These are phyloP conservation scores for Triticum dicoccoides DNA, from an alignment of 176 grass and related monocot species.

Conservation along the genomic window DNA sequence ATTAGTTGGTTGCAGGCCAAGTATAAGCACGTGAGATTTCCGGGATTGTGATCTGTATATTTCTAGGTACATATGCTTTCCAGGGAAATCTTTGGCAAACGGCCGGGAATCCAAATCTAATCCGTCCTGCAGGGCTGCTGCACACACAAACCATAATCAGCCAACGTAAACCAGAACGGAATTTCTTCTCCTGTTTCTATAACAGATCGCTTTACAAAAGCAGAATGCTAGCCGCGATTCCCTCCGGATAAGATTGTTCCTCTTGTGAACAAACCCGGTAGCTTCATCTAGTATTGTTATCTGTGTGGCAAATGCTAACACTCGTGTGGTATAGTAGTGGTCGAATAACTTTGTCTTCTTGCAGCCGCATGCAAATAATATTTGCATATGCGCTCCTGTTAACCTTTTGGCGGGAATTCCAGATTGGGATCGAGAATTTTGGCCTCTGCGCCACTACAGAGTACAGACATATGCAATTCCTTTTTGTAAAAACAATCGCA, in stretches of 20 bases:
- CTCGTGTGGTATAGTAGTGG: background rate
- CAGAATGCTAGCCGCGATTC: background rate
- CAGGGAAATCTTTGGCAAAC: constrained; percentile 7
- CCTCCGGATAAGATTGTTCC: background rate
- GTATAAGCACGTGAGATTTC: constrained; percentile 24
- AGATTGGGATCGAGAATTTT: background rate
- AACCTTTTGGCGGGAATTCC: background rate
- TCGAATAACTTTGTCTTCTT: constrained; percentile 28
- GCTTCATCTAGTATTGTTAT: constrained; percentile 8
- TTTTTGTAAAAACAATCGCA: background rate
- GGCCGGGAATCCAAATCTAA: constrained; percentile 24
- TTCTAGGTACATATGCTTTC: background rate
- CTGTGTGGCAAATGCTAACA: background rate
- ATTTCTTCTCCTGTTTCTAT: background rate
- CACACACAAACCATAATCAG: constrained; percentile 19
- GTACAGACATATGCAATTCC: background rate
- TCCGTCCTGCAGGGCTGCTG: background rate
- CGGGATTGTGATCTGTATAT: background rate
- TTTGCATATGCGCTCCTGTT: constrained; percentile 17
- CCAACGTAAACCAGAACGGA: background rate
- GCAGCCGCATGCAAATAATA: background rate
- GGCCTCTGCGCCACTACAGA: background rate
- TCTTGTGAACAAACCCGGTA: constrained; percentile 5
- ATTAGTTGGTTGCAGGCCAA: background rate
- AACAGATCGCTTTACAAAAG: constrained; percentile 25